phyloP scores from a whole-genome alignment of 305 asterid species.

The Nicotiana rustica region DNA sequence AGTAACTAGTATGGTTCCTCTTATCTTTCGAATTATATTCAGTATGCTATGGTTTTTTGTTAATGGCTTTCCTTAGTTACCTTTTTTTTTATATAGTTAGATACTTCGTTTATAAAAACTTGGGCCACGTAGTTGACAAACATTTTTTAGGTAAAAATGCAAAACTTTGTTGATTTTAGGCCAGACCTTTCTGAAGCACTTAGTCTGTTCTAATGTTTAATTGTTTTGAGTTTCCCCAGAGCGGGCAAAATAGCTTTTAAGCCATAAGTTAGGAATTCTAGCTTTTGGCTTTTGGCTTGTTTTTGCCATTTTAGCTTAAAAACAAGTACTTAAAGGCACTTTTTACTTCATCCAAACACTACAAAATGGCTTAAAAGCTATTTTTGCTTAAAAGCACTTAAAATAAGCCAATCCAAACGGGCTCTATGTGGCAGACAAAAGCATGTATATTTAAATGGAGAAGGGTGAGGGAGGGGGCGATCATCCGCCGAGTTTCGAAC shows the following conservation, averaged over 20 bases:
- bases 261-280: too few relatives aligned
- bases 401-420: too few relatives aligned
- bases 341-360: too few relatives aligned
- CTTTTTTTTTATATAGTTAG: not conserved
- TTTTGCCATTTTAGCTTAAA: too few relatives aligned
- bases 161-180: slow-evolving; percentile 2
- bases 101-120: slow-evolving; percentile 2
- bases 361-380: too few relatives aligned
- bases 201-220: not conserved
- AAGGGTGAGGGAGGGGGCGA: not conserved
- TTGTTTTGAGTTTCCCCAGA: not conserved
- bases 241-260: too few relatives aligned
- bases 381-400: too few relatives aligned
- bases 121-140: not conserved
- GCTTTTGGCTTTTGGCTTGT: too few relatives aligned
- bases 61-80: not conserved
- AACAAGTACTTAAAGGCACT: too few relatives aligned
- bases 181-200: not conserved
- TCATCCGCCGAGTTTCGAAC: slow-evolving; percentile 2
- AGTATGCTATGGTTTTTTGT: not conserved
- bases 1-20: slow-evolving; percentile 24
- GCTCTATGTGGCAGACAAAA: too few relatives aligned
- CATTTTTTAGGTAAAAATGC: not conserved
- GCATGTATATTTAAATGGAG: too few relatives aligned
- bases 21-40: not conserved